These are phyloP conservation scores for Pleurotus tuber-regium DNA, from an alignment of 768 basidiomycete species.

Conservation along the genomic window DNA sequence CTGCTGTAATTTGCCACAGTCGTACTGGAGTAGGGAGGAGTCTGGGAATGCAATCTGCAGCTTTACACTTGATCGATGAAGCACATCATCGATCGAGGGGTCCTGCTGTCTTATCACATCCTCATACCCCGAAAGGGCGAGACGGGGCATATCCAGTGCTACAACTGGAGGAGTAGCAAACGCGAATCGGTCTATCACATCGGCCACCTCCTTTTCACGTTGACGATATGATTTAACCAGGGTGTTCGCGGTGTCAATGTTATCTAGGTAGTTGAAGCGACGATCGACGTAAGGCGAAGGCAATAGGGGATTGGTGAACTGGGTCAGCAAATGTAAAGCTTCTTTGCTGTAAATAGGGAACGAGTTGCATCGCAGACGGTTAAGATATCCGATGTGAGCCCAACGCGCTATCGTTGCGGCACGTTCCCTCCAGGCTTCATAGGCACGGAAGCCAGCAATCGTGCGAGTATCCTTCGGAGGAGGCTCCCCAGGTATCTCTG, in stretches of 20 bases:
- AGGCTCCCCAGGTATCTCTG: conserved; percentile 55
- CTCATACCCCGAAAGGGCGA: conserved; percentile 50
- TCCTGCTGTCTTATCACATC: conserved; percentile 27
- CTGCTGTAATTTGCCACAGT: conserved; percentile 93
- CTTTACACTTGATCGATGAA: conserved; percentile 78
- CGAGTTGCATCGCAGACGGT: conserved; percentile 62
- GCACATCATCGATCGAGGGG: conserved; percentile 56
- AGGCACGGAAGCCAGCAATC: conserved; percentile 64
- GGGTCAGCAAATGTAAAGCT: conserved; percentile 35
- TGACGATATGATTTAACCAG: conserved; percentile 63
- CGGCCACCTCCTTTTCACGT: conserved; percentile 54
- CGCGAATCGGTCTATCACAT: conserved; percentile 65
- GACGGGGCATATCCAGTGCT: conserved; percentile 66
- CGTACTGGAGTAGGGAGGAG: conserved; percentile 85
- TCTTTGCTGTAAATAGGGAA: conserved; percentile 48
- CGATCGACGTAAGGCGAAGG: conserved; percentile 46
- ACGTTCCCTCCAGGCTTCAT: conserved; percentile 47
- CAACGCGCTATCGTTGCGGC: conserved; percentile 57
- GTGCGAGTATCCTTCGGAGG: conserved; percentile 77
- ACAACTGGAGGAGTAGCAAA: conserved; percentile 81
- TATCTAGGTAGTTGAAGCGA: conserved; percentile 40
- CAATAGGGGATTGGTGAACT: conserved; percentile 44
- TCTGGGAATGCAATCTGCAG: conserved; percentile 94
- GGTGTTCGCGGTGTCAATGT: conserved; percentile 35
- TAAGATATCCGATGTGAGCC: conserved; percentile 71